Evolutionary conservation across 2,329 filamentous ascomycete genomes (phyloP).

Genomic region (Neurospora sp.): DNA sequence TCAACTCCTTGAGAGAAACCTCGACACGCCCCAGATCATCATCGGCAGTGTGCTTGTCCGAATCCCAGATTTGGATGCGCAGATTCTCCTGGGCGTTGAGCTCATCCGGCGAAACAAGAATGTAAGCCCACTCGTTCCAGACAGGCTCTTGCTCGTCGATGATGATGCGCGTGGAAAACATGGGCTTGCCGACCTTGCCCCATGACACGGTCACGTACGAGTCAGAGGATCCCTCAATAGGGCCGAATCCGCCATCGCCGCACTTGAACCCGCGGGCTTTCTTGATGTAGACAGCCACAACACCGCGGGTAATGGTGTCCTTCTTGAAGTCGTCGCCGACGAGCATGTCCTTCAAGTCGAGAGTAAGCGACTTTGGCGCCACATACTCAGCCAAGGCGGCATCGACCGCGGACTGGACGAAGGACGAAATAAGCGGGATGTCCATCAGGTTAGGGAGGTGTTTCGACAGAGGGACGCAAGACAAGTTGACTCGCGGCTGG

Average conservation of each 20-base stretch:
- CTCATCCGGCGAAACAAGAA: constrained; percentile 63
- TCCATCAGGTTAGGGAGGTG: constrained; percentile 66
- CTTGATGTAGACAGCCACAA: constrained; percentile 57
- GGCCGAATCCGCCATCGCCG: constrained; percentile 54
- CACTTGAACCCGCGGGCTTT: constrained; percentile 61
- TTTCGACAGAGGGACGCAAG: constrained; percentile 60
- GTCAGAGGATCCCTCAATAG: constrained; percentile 56
- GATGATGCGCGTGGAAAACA: constrained; percentile 58
- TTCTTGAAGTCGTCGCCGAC: constrained; percentile 73
- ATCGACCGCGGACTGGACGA: constrained; percentile 65
- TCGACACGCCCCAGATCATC: constrained; percentile 68
- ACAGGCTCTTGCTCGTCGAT: constrained; percentile 54
- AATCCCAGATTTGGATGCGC: constrained; percentile 66
- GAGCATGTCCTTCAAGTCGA: constrained; percentile 69
- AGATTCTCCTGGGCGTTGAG: constrained; percentile 62
- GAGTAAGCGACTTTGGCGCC: constrained; percentile 63
- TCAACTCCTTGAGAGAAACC: constrained; percentile 54
- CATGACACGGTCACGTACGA: constrained; percentile 64
- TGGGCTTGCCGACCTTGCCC: constrained; percentile 66
- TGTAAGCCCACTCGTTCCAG: constrained; percentile 61
- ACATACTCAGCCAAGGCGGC: constrained; percentile 68
- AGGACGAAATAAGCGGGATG: constrained; percentile 63
- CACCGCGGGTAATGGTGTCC: constrained; percentile 54
- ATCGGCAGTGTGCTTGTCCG: constrained; percentile 61
- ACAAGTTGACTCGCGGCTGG: constrained; percentile 62